phyloP scores from a whole-genome alignment of 306 rosid species.

The Glycine soja region DNA sequence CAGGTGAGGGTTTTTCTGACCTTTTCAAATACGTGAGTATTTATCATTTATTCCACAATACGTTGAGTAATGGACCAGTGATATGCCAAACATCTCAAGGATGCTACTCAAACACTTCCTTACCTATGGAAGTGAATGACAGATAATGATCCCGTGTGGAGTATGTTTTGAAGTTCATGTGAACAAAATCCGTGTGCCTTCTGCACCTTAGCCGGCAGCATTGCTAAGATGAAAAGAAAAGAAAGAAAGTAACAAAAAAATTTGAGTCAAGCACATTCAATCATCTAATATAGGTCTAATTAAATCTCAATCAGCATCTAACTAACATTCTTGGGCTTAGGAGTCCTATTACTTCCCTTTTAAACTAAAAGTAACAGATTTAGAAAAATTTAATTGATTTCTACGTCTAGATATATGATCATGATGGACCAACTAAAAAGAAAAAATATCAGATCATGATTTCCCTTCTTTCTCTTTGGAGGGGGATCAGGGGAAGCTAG shows the following conservation, averaged over 20 bases:
- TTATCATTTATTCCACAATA: neutral
- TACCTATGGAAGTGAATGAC: neutral
- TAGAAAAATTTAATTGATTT: neutral
- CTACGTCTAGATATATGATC: neutral
- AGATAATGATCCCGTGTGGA: neutral
- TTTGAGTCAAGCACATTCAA: neutral
- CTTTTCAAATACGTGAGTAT: conserved; percentile 6
- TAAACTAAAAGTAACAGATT: neutral
- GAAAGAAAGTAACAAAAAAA: neutral
- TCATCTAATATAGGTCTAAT: neutral
- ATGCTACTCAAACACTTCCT: conserved; percentile 1
- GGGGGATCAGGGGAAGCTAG: neutral
- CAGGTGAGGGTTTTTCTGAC: conserved; percentile 59
- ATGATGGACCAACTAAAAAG: neutral
- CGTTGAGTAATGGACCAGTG: neutral
- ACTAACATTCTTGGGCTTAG: neutral
- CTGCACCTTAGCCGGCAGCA: neutral
- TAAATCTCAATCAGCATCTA: neutral
- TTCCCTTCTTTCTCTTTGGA: neutral
- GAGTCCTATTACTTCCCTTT: neutral
- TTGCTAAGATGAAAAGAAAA: no score
- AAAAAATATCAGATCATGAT: neutral
- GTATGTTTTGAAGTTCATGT: neutral
- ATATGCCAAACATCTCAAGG: neutral
- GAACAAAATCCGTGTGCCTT: neutral